Evolutionary conservation across 106 monocot genomes (phyloP).

Genomic region (Alisma plantagoaquatica): DNA sequence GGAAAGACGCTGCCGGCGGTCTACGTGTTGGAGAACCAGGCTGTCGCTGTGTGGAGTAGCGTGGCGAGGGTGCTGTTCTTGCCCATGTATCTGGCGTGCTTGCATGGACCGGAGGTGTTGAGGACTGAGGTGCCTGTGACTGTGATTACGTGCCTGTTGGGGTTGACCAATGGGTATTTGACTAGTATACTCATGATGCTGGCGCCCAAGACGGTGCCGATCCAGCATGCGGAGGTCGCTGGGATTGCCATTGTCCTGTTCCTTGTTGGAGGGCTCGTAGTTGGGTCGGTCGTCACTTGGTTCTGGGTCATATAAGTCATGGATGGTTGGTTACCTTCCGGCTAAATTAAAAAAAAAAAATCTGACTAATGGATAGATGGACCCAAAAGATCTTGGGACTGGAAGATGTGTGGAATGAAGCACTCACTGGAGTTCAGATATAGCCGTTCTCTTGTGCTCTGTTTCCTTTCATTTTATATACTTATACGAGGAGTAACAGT

Average conservation of each 20-base stretch:
- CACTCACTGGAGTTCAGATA: too few relatives aligned
- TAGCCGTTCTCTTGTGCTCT: too few relatives aligned
- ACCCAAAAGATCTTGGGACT: too few relatives aligned
- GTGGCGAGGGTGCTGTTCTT: conserved; percentile 21
- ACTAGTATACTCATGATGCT: conserved; percentile 19
- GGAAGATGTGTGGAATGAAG: too few relatives aligned
- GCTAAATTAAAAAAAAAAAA: too few relatives aligned
- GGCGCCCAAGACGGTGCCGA: conserved; percentile 21
- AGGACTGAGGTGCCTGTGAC: conserved; percentile 13
- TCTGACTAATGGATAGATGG: too few relatives aligned
- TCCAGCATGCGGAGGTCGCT: conserved; percentile 21
- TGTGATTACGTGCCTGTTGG: conserved; percentile 15
- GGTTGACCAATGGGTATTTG: conserved; percentile 24
- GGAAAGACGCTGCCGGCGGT: conserved; percentile 16
- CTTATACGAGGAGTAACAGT: too few relatives aligned
- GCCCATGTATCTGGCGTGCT: conserved; percentile 11
- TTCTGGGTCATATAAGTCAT: conserved; percentile 24
- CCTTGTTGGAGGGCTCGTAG: conserved; percentile 7
- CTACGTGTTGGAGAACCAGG: conserved; percentile 10
- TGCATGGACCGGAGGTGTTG: conserved; percentile 19
- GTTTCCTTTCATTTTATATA: too few relatives aligned
- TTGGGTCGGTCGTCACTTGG: conserved; percentile 17
- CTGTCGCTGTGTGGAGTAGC: conserved; percentile 5
- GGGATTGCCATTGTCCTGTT: conserved; percentile 20
- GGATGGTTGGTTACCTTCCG: too few relatives aligned